phyloP scores from a whole-genome alignment of 768 basidiomycete genomes.

The Daedalea quercina region DNA sequence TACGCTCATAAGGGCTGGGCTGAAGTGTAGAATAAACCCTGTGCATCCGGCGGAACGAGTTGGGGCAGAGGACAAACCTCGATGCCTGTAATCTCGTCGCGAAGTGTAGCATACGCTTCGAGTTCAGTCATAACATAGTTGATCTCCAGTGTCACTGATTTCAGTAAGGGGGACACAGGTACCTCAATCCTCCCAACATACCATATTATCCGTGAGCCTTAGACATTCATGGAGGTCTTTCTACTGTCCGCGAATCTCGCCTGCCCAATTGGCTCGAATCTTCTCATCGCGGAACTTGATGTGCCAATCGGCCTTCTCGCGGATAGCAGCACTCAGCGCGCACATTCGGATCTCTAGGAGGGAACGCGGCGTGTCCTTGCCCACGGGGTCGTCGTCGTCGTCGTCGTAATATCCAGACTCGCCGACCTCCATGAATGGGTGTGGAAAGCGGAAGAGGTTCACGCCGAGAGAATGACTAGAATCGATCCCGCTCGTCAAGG shows the following conservation, averaged over 20 bases:
- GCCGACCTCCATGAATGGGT: background rate
- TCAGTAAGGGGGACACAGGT: background rate
- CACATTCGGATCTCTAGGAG: conserved; percentile 10
- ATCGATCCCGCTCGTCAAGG: too few relatives aligned
- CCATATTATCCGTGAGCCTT: background rate
- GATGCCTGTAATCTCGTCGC: conserved; percentile 6
- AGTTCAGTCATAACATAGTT: conserved; percentile 6
- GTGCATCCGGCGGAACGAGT: background rate
- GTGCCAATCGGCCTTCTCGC: conserved; percentile 6
- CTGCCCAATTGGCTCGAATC: conserved; percentile 2
- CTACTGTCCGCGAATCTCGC: conserved; percentile 7
- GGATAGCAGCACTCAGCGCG: background rate
- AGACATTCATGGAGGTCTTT: background rate
- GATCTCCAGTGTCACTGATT: background rate
- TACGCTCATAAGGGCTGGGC: background rate
- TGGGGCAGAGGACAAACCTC: background rate
- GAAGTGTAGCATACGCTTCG: background rate
- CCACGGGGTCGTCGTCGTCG: background rate
- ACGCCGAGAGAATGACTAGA: too few relatives aligned
- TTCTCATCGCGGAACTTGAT: conserved; percentile 2
- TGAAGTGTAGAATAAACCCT: background rate
- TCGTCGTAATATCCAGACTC: background rate
- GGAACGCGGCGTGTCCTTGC: background rate
- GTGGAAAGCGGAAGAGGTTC: background rate
- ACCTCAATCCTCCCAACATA: background rate